Percentiles rank a stretch among this genome's conserved stretches.
These are phyloP conservation scores for Jackrogersella multiformis DNA, from an alignment of 495 filamentous ascomycete species.

Conservation along the genomic window DNA sequence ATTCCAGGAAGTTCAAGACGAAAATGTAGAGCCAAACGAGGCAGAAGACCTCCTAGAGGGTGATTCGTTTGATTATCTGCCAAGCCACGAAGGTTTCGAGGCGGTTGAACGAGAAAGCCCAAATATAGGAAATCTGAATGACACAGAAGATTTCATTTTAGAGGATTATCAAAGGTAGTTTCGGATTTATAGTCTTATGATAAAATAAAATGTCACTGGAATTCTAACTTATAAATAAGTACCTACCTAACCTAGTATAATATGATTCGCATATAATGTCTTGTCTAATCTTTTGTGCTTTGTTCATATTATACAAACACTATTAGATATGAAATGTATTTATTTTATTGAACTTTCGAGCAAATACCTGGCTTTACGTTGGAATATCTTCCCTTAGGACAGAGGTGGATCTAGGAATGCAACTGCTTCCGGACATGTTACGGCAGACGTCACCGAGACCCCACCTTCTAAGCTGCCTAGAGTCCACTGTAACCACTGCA, in stretches of 20 bases:
- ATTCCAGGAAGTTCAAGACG: not conserved
- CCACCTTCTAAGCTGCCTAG: constrained; percentile 13
- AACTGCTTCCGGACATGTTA: too few relatives aligned
- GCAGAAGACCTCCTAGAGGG: not conserved
- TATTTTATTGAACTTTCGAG: too few relatives aligned
- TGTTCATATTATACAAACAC: too few relatives aligned
- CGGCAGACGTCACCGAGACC: constrained; percentile 16
- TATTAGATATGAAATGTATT: too few relatives aligned
- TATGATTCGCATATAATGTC: too few relatives aligned
- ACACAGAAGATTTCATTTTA: not conserved
- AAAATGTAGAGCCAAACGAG: not conserved
- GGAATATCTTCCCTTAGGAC: too few relatives aligned
- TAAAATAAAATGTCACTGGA: not conserved
- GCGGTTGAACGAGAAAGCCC: not conserved
- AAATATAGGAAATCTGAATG: not conserved
- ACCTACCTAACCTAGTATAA: too few relatives aligned
- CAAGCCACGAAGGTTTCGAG: constrained; percentile 4
- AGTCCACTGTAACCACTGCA: too few relatives aligned
- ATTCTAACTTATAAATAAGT: too few relatives aligned
- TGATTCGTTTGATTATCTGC: not conserved
- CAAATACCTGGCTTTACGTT: too few relatives aligned
- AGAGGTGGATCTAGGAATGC: not conserved
- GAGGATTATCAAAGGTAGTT: not conserved
- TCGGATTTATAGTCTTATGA: not conserved
- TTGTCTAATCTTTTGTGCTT: too few relatives aligned